Conservation (phyloP, 768 basidiomycete genomes). For the Gloeophyllum trabeum region DNA sequence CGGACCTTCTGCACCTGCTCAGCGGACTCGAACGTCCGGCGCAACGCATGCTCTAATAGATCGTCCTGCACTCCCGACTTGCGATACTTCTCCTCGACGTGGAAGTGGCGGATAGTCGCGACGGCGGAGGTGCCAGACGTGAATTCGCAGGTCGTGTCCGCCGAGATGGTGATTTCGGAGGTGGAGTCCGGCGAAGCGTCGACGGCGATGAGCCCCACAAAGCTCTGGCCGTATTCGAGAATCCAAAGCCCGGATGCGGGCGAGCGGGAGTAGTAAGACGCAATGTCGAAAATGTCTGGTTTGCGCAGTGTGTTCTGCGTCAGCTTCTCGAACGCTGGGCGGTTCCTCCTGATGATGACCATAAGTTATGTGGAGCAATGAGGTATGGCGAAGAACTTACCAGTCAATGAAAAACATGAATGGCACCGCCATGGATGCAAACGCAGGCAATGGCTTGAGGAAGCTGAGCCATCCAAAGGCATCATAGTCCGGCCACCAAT, state of each 20-base stretch:
- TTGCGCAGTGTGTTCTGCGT: slow-evolving; percentile 39
- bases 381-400: slow-evolving; percentile 24
- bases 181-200: slow-evolving; percentile 43
- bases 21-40: slow-evolving; percentile 41
- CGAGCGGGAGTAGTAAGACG: slow-evolving; percentile 44
- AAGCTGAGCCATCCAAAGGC: slow-evolving; percentile 32
- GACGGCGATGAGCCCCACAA: slow-evolving; percentile 61
- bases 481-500: slow-evolving; percentile 53
- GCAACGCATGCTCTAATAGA: slow-evolving; percentile 46
- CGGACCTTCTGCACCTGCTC: slow-evolving; percentile 32
- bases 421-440: slow-evolving; percentile 52
- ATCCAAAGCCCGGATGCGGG: slow-evolving; percentile 63
- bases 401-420: slow-evolving; percentile 62
- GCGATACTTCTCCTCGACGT: slow-evolving; percentile 56
- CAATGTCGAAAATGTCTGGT: slow-evolving; percentile 42
- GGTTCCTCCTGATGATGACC: slow-evolving; percentile 43
- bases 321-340: slow-evolving; percentile 50
- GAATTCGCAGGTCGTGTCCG: slow-evolving; percentile 8
- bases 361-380: not conserved
- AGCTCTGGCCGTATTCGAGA: slow-evolving; percentile 42
- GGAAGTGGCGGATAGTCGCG: slow-evolving; percentile 69
- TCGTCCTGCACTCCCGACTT: slow-evolving; percentile 48
- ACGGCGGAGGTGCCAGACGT: slow-evolving; percentile 28
- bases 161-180: slow-evolving; percentile 14
- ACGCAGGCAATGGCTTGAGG: slow-evolving; percentile 50